Conservation (phyloP, 345 rosid genomes). For the Rhodamnia rubescens region DNA sequence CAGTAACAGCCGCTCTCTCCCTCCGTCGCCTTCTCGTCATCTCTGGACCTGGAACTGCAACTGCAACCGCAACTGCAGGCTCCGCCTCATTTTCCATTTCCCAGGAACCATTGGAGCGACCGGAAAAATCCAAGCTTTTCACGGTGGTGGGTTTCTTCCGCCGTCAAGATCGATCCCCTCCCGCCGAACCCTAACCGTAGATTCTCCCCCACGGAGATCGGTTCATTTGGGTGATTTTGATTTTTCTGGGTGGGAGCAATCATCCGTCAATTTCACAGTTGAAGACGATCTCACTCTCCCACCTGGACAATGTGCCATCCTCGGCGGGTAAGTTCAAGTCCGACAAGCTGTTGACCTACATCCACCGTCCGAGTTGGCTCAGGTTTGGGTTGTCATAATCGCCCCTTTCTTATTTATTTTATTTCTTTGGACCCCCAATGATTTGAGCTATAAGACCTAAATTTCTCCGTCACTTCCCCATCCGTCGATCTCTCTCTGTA, state of each 20-base stretch:
- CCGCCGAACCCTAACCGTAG: not conserved
- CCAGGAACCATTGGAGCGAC: not conserved
- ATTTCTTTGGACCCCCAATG: conserved; percentile 27
- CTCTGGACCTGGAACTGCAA: not conserved
- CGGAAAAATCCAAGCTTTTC: not conserved
- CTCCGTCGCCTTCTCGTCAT: not conserved
- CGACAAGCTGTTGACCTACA: conserved; percentile 6
- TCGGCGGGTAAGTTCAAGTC: conserved; percentile 38
- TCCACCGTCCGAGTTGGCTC: conserved; percentile 30
- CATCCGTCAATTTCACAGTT: not conserved
- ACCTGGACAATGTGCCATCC: conserved; percentile 25
- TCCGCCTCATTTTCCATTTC: not conserved
- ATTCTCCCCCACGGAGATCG: not conserved
- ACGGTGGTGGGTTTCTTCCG: not conserved
- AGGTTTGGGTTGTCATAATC: conserved; percentile 23
- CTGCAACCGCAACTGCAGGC: not conserved
- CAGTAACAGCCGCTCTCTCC: conserved; percentile 4
- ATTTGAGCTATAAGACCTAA: not conserved
- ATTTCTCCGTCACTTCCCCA: not conserved
- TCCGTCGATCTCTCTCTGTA: not conserved
- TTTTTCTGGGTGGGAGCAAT: not conserved
- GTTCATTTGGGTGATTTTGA: not conserved
- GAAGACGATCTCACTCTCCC: conserved; percentile 8
- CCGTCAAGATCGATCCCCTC: not conserved
- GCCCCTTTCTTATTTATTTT: conserved; percentile 1